Evolutionary conservation across 495 filamentous ascomycete genomes (phyloP).

Genomic region (Annulohypoxylon nitens): DNA sequence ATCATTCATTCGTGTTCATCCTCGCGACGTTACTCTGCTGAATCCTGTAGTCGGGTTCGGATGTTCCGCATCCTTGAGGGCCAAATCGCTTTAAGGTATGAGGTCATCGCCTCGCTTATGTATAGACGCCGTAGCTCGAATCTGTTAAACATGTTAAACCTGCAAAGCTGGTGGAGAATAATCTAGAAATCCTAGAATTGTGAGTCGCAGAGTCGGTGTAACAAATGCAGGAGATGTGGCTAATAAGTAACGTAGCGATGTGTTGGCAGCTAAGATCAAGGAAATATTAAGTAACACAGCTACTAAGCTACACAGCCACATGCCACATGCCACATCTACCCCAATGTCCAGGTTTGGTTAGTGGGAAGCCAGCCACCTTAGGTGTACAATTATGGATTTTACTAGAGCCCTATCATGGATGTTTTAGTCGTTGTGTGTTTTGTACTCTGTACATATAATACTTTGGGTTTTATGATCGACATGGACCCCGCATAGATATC

Average conservation of each 20-base stretch:
- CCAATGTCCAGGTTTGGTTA: constrained; percentile 12
- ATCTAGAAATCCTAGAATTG: constrained; percentile 22
- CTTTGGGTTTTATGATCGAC: constrained; percentile 10
- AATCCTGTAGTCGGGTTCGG: constrained; percentile 36
- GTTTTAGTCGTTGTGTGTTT: too few species aligned
- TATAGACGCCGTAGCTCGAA: constrained; percentile 14
- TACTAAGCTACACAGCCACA: constrained; percentile 30
- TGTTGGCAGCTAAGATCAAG: constrained; percentile 36
- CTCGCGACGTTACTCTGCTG: constrained; percentile 22
- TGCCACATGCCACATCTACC: constrained; percentile 33
- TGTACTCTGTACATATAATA: neutral
- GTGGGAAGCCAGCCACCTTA: constrained; percentile 1
- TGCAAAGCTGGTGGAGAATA: constrained; percentile 29
- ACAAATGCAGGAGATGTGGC: constrained; percentile 38
- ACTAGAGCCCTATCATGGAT: too few species aligned
- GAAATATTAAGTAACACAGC: constrained; percentile 16
- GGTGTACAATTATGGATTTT: neutral
- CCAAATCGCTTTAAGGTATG: constrained; percentile 27
- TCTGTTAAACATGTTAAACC: constrained; percentile 15
- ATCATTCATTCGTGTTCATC: constrained; percentile 25
- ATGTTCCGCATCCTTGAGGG: constrained; percentile 31
- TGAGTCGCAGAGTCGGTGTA: constrained; percentile 34
- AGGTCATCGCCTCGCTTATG: constrained; percentile 43
- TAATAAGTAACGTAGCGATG: constrained; percentile 43
- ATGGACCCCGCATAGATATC: constrained; percentile 13